Evolutionary conservation across 2,329 filamentous ascomycete genomes (phyloP).

Genomic region (Eutypella sp.): DNA sequence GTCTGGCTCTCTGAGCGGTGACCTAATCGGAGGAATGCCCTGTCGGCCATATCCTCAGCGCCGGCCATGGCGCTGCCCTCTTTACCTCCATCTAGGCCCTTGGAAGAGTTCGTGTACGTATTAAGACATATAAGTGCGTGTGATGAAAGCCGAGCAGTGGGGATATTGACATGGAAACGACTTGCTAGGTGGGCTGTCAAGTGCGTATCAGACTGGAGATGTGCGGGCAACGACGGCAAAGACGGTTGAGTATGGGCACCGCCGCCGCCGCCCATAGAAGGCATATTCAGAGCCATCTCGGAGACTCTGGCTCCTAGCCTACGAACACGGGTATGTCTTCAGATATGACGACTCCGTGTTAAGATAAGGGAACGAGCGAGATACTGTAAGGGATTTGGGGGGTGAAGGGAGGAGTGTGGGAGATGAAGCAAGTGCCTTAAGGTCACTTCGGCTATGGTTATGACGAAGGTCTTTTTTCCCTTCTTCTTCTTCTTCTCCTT

Average conservation of each 20-base stretch:
- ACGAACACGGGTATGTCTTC: slow-evolving; percentile 10
- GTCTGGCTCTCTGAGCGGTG: slow-evolving; percentile 91
- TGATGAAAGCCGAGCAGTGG: slow-evolving; percentile 83
- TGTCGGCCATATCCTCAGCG: slow-evolving; percentile 84
- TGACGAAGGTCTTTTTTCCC: neutral
- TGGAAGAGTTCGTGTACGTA: slow-evolving; percentile 85
- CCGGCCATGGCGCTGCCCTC: slow-evolving; percentile 90
- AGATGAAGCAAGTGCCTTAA: neutral
- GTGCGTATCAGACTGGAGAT: slow-evolving; percentile 72
- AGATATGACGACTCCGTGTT: slow-evolving; percentile 11
- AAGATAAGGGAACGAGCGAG: neutral
- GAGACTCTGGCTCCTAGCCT: slow-evolving; percentile 20
- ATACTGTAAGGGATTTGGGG: neutral
- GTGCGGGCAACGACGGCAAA: slow-evolving; percentile 79
- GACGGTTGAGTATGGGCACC: slow-evolving; percentile 77
- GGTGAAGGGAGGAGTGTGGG: neutral
- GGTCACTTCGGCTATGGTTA: too few species aligned
- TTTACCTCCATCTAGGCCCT: slow-evolving; percentile 84
- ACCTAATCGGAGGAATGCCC: slow-evolving; percentile 80
- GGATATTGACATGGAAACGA: slow-evolving; percentile 86
- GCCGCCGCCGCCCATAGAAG: slow-evolving; percentile 44
- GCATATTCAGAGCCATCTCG: slow-evolving; percentile 58
- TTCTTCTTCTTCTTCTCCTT: neutral
- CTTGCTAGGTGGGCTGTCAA: slow-evolving; percentile 78
- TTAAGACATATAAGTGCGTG: slow-evolving; percentile 90